Conservation (phyloP, 192 early-diverging fungal genomes). For the Linnemannia exigua region DNA sequence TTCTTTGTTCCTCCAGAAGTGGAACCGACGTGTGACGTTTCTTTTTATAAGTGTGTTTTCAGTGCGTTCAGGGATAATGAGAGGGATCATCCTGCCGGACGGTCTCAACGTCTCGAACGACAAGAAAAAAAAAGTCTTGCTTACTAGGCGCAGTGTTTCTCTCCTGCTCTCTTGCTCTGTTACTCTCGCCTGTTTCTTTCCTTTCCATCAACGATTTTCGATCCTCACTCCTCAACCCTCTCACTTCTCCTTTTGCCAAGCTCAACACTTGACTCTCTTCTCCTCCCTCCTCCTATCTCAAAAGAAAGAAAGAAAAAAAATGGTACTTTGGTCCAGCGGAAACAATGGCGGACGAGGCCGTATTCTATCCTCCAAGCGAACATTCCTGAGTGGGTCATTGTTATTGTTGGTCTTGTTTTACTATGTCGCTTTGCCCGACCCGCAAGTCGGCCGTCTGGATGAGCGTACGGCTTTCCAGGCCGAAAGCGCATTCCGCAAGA, state of each 20-base stretch:
- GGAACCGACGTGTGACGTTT: not conserved
- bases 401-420: conserved; percentile 23
- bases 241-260: not conserved
- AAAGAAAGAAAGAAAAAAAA: not conserved
- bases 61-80: not conserved
- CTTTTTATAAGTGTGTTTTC: not conserved
- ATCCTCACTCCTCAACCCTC: not conserved
- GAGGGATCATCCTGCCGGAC: not conserved
- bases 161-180: not conserved
- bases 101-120: not conserved
- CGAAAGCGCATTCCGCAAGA: conserved; percentile 6
- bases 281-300: not conserved
- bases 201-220: too few species aligned
- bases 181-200: not conserved
- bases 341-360: conserved; percentile 6
- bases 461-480: not conserved
- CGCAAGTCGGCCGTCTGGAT: not conserved
- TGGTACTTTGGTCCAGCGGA: conserved; percentile 22
- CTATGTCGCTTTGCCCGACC: conserved; percentile 24
- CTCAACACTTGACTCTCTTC: not conserved
- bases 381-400: conserved; percentile 24
- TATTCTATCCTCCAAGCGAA: conserved; percentile 11
- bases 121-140: not conserved
- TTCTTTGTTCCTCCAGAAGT: not conserved
- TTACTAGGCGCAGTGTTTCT: not conserved